phyloP scores from a whole-genome alignment of 202 grass and related monocot species.

The Digitaria exilis region DNA sequence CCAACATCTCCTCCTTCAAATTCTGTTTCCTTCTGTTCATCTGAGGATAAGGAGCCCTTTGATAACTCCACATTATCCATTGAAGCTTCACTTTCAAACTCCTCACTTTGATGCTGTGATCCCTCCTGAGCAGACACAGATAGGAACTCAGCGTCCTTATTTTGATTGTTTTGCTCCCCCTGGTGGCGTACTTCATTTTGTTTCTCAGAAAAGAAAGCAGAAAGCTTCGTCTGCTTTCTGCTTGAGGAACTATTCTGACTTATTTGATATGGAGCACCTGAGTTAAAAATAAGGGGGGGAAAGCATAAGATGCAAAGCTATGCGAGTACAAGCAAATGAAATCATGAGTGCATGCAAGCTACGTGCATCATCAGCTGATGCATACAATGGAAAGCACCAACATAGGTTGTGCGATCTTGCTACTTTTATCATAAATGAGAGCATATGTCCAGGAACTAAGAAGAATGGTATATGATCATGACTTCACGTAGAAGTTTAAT shows the following conservation, averaged over 20 bases:
- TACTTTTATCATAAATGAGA: conserved; percentile 3
- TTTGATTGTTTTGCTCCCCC: conserved; percentile 30
- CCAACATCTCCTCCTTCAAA: conserved; percentile 40
- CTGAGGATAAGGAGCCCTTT: conserved; percentile 31
- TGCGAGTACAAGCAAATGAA: background rate
- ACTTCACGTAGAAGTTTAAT: background rate
- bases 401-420: background rate
- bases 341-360: conserved; percentile 11
- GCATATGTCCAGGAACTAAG: background rate
- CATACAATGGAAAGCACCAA: background rate
- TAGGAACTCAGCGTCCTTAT: conserved; percentile 24
- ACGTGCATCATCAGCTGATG: background rate
- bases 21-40: conserved; percentile 39
- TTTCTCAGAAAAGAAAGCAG: conserved; percentile 80
- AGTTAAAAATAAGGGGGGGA: conserved; percentile 20
- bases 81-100: conserved; percentile 33
- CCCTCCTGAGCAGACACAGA: conserved; percentile 43
- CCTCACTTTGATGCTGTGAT: conserved; percentile 33
- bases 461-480: background rate
- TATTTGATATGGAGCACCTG: conserved; percentile 78
- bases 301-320: conserved; percentile 1
- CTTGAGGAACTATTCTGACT: conserved; percentile 53
- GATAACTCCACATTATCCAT: conserved; percentile 45
- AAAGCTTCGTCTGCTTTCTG: conserved; percentile 85
- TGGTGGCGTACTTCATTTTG: conserved; percentile 32